Evolutionary conservation across 805 yeast species (phyloP).

Genomic region (Martiniozyma abietophila): DNA sequence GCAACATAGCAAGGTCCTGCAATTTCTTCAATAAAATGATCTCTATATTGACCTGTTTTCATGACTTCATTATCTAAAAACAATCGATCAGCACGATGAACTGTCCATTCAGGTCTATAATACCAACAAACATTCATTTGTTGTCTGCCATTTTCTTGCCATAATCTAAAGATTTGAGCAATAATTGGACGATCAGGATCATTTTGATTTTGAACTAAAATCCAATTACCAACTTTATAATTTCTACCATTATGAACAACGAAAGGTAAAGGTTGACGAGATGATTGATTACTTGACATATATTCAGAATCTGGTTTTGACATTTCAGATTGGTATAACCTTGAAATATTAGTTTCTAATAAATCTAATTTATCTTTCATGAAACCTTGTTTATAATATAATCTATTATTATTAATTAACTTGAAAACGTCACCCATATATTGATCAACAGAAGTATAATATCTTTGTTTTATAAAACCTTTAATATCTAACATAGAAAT

Average conservation of each 20-base stretch:
- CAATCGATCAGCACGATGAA: conserved; percentile 80
- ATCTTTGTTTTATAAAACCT: conserved; percentile 76
- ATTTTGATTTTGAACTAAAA: conserved; percentile 75
- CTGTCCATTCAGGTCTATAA: conserved; percentile 95
- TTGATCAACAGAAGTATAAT: conserved; percentile 64
- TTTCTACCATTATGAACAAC: conserved; percentile 66
- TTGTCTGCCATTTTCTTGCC: conserved; percentile 79
- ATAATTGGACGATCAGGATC: conserved; percentile 86
- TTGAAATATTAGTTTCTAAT: conserved; percentile 53
- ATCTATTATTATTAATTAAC: conserved; percentile 67
- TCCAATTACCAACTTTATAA: conserved; percentile 93
- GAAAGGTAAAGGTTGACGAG: conserved; percentile 59
- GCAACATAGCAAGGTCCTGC: conserved; percentile 92
- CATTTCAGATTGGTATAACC: conserved; percentile 56
- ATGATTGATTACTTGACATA: conserved; percentile 43
- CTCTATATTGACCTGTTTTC: conserved; percentile 94
- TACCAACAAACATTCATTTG: conserved; percentile 98
- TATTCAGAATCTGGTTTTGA: conserved; percentile 76
- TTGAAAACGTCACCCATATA: conserved; percentile 70
- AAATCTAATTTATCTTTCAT: conserved; percentile 52
- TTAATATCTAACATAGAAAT: conserved; percentile 65
- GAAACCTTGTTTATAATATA: conserved; percentile 49
- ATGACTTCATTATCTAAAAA: conserved; percentile 93
- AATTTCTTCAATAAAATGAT: conserved; percentile 81
- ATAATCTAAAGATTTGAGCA: conserved; percentile 87